Evolutionary conservation across 139 green algal species (phyloP), one percentile per base, ranked within the genome.

Genomic region (Tetradesmus lagerheimii): DNA sequence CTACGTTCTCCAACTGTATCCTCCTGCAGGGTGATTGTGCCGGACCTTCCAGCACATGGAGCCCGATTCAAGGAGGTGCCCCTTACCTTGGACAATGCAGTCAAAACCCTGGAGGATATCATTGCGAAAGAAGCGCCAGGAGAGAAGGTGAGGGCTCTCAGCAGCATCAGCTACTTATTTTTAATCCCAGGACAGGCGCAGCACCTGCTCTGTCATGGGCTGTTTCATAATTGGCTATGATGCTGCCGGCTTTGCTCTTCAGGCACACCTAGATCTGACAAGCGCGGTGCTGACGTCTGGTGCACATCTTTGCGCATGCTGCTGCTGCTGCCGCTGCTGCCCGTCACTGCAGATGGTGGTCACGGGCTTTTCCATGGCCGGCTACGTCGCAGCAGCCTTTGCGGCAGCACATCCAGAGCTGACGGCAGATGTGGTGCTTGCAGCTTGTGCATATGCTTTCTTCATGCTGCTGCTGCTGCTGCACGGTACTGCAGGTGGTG

Each of bases 321-420:
- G 43, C 47, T 62, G 47, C 47, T 62, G 47, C 47, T 62, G 47
- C 4, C 12, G 8, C 43, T 50, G 43, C 43, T 50, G n/a, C n/a
- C n/a, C n/a, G n/a, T n/a, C n/a, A n/a, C n/a, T n/a, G 34, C 86
- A 86, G 75, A 50, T 90, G 35, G 50, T 90, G 5, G 18, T 90
- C 23, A 85, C 80, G 86, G 86, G 86, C 20, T 90, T 90, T 35
- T 80, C 43, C 76, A 90, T 90, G 86, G 86, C 76, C 29, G 86
- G 86, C 76, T 90, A 80, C 6, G 50, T 85, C 0, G 76, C 86
- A 27, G 86, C 86, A n/a, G 86, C 86, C 1, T 90, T 86, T 86
- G 86, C 86, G 29, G 86, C 86, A 53, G 50, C 76, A 43, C 76
- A 90, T 43, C 86, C 86, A 29, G 76, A 90, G 34, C 35, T 85